These are phyloP conservation scores for Starmerella davenportii DNA, from an alignment of 805 yeast species.

Conservation along the genomic window DNA sequence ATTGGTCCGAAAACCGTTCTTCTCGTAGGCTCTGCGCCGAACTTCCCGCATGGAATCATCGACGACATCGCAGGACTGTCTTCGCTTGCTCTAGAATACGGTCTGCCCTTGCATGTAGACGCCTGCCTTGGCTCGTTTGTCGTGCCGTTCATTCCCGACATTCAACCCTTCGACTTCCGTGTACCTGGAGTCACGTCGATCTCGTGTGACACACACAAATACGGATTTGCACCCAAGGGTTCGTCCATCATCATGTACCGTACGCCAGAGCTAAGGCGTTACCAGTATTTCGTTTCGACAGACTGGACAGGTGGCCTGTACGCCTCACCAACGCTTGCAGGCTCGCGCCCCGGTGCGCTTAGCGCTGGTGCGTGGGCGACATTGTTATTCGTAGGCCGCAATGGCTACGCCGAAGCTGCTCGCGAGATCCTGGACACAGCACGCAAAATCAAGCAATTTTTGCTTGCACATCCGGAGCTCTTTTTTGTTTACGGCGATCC, in stretches of 20 bases:
- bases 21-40: constrained; percentile 87
- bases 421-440: constrained; percentile 50
- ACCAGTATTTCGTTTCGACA: constrained; percentile 67
- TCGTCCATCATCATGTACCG: constrained; percentile 86
- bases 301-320: constrained; percentile 92
- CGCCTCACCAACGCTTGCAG: constrained; percentile 93
- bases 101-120: constrained; percentile 86
- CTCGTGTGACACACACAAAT: constrained; percentile 98
- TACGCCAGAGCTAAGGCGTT: constrained; percentile 40
- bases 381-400: constrained; percentile 57
- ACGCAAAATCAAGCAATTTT: constrained; percentile 32
- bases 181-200: constrained; percentile 86
- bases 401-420: constrained; percentile 61
- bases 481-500: constrained; percentile 64
- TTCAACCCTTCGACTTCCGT: constrained; percentile 62
- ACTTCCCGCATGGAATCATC: constrained; percentile 89
- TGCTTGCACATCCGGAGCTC: constrained; percentile 35
- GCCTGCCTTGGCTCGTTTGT: constrained; percentile 90
- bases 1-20: constrained; percentile 68
- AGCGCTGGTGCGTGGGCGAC: constrained; percentile 99
- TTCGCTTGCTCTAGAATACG: constrained; percentile 39
- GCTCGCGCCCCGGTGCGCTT: constrained; percentile 91
- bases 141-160: constrained; percentile 53
- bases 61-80: constrained; percentile 71
- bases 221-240: constrained; percentile 97